Conservation (phyloP, 257 asterid species). For the Echites panduratus region DNA sequence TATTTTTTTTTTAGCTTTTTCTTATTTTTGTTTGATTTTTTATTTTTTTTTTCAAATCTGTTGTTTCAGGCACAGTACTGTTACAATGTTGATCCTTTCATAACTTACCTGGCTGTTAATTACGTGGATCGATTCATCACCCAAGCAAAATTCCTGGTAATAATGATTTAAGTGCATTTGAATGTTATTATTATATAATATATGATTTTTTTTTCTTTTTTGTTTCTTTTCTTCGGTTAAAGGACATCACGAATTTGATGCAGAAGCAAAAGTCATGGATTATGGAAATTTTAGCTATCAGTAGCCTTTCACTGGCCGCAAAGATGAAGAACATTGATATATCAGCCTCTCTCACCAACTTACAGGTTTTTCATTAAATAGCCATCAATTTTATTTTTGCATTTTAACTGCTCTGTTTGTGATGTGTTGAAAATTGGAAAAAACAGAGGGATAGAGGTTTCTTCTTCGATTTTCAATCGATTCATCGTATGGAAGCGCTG, state of each 20-base stretch:
- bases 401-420: not conserved
- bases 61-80: conserved; percentile 38
- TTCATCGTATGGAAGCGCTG: conserved; percentile 52
- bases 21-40: no score
- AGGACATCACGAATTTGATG: conserved; percentile 7
- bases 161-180: not conserved
- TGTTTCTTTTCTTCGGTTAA: not conserved
- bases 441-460: conserved; percentile 43
- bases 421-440: not conserved
- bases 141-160: conserved; percentile 39
- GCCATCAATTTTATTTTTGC: not conserved
- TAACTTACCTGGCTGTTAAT: conserved; percentile 47
- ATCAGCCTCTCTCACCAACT: conserved; percentile 25
- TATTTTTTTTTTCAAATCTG: no score
- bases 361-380: conserved; percentile 27
- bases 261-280: conserved; percentile 52
- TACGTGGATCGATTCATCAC: conserved; percentile 61
- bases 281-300: conserved; percentile 40
- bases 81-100: conserved; percentile 34
- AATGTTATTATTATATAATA: not conserved
- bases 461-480: conserved; percentile 28
- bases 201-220: no score
- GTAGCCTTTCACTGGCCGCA: conserved; percentile 55
- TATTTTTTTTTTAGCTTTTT: no score
- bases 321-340: conserved; percentile 44